Conservation (phyloP, 2,329 filamentous ascomycete genomes). For the Neonectria magnoliae region DNA sequence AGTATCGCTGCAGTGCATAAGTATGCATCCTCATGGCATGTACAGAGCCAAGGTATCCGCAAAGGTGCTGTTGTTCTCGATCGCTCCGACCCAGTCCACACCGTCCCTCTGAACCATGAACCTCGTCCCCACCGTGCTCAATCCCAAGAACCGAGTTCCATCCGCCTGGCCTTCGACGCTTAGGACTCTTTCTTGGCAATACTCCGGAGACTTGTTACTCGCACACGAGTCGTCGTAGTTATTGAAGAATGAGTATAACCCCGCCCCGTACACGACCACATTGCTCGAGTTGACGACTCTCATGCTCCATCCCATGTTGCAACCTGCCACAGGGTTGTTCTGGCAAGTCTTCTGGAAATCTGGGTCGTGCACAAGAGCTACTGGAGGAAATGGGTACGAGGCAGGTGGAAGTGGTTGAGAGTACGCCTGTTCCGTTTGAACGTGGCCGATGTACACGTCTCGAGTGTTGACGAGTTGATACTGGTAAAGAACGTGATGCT, state of each 20-base stretch:
- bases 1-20: background rate
- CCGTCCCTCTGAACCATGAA: slow-evolving; percentile 42
- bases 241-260: slow-evolving; percentile 75
- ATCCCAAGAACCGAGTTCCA: slow-evolving; percentile 39
- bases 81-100: slow-evolving; percentile 33
- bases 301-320: slow-evolving; percentile 72
- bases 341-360: slow-evolving; percentile 37
- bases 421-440: slow-evolving; percentile 78
- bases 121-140: slow-evolving; percentile 43
- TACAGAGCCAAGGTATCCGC: slow-evolving; percentile 44
- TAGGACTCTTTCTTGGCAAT: slow-evolving; percentile 59
- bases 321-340: slow-evolving; percentile 58
- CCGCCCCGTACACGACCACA: slow-evolving; percentile 70
- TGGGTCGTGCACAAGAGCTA: slow-evolving; percentile 47
- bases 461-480: slow-evolving; percentile 71
- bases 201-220: slow-evolving; percentile 50
- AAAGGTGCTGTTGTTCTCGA: slow-evolving; percentile 44
- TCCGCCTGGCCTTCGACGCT: slow-evolving; percentile 37
- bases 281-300: slow-evolving; percentile 66
- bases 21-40: slow-evolving; percentile 28
- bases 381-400: slow-evolving; percentile 63
- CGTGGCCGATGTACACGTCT: slow-evolving; percentile 70
- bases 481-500: slow-evolving; percentile 75
- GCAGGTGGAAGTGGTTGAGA: slow-evolving; percentile 73
- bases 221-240: slow-evolving; percentile 66